Base-by-base conservation (phyloP, 345 rosid genomes). In the Sisymbrium irio region DNA sequence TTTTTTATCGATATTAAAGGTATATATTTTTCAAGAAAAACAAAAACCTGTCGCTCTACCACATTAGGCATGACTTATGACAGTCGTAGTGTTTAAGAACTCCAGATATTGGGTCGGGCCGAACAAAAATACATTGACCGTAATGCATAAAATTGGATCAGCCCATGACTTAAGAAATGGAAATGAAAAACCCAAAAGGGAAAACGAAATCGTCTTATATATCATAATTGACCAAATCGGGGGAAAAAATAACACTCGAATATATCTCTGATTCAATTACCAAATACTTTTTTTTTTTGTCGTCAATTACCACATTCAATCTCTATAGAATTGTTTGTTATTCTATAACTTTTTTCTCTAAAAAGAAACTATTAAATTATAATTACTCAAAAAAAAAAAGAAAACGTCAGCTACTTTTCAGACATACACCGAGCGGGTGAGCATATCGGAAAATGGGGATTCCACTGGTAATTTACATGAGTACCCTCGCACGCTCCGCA, bases 401-500 rank as follows among this genome's bases (percentile, higher is more conserved):
- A 2, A 39, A 5, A 4, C 20, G 30, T 58, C 60, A 44, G 56
- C 69, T 10, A 75, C 55, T 28, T 60, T 58, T 37, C 62, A 60
- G 46, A 75, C 68, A 50, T 67, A 74, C 74, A 55, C 20, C 22
- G 41, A 30, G 42, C 60, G 67, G 47, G 61, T 27, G 67, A 13
- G 60, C 8, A 3, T 36, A 17, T 56, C 9, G 13, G 18, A 15
- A 35, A n/a, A 18, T 40, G 51, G 25, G 35, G 6, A 22, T 65
- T 28, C 22, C 7, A 0, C 51, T 49, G 2, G 4, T 22, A n/a
- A 0, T 54, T 65, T 32, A 73, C 65, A 65, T 20, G 65, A 65
- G 25, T 56, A 73, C 33, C 72, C 73, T 51, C 27, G 4, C 12
- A 42, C 40, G 44, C 54, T 37, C 41, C 18, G 4, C 12, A 42